Percentiles rank a stretch among this genome's conserved stretches.
Evolutionary conservation across 441 rosid genomes (phyloP).

Genomic region (Adansonia gregorii): DNA sequence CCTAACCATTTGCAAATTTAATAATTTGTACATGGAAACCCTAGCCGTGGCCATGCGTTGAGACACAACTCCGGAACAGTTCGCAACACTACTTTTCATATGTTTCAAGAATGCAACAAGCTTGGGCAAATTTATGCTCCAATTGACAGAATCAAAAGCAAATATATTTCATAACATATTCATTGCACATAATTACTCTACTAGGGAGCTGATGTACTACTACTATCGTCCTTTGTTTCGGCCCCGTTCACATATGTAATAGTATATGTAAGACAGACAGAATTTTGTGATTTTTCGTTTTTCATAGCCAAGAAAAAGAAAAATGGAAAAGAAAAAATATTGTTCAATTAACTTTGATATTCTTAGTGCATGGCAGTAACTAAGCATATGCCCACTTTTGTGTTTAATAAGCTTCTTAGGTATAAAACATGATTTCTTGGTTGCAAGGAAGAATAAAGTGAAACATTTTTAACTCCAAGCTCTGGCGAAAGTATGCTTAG

Average conservation of each 20-base stretch:
- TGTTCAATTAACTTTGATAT: too few species aligned
- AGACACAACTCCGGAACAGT: background rate
- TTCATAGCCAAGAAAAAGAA: too few species aligned
- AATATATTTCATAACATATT: background rate
- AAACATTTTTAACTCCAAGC: background rate
- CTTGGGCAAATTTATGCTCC: background rate
- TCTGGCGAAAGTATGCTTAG: background rate
- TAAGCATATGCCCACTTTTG: background rate
- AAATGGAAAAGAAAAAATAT: too few species aligned
- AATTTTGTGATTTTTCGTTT: too few species aligned
- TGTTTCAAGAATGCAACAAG: background rate
- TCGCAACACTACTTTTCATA: background rate
- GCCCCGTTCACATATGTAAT: too few species aligned
- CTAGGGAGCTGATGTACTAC: background rate
- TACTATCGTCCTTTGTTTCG: too few species aligned
- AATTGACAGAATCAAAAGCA: background rate
- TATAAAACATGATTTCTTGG: background rate
- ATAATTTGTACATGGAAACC: background rate
- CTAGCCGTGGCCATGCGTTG: background rate
- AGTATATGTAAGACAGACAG: too few species aligned
- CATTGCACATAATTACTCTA: background rate
- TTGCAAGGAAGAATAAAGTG: constrained; percentile 21
- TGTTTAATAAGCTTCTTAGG: background rate
- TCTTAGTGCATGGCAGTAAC: too few species aligned
- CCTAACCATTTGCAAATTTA: background rate